phyloP scores from a whole-genome alignment of 768 basidiomycete genomes.

The Suillus subluteus region DNA sequence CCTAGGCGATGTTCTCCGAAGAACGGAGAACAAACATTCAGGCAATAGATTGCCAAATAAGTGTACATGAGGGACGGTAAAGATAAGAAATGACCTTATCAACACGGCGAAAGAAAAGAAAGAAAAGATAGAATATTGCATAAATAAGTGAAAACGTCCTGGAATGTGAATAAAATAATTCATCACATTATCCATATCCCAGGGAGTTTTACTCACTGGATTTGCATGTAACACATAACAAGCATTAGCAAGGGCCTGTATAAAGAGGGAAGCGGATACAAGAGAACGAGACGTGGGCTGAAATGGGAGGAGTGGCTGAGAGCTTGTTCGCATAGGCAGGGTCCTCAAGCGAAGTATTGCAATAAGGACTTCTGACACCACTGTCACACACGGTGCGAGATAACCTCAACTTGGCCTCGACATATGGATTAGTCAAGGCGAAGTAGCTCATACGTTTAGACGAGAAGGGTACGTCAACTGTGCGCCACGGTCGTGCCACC shows the following conservation, averaged over 20 bases:
- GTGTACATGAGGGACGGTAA: no score
- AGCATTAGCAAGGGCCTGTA: not conserved
- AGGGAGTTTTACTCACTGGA: no score
- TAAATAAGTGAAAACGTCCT: no score
- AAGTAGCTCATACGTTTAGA: not conserved
- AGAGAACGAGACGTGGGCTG: no score
- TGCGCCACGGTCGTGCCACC: not conserved
- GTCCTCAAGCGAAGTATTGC: not conserved
- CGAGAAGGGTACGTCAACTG: not conserved
- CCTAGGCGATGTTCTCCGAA: not conserved
- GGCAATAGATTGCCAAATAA: not conserved
- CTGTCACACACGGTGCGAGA: not conserved
- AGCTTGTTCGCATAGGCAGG: not conserved
- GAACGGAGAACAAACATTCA: not conserved
- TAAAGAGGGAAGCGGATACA: not conserved
- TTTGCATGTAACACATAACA: no score
- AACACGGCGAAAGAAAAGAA: no score
- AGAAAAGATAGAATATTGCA: no score
- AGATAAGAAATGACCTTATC: no score
- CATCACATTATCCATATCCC: no score
- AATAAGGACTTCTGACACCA: not conserved
- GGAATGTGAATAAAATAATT: no score
- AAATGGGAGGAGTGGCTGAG: no score
- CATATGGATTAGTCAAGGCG: not conserved
- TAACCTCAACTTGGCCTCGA: not conserved